These are phyloP conservation scores for Cornus kousa DNA, from an alignment of 148 eudicot genomes.

Conservation along the genomic window DNA sequence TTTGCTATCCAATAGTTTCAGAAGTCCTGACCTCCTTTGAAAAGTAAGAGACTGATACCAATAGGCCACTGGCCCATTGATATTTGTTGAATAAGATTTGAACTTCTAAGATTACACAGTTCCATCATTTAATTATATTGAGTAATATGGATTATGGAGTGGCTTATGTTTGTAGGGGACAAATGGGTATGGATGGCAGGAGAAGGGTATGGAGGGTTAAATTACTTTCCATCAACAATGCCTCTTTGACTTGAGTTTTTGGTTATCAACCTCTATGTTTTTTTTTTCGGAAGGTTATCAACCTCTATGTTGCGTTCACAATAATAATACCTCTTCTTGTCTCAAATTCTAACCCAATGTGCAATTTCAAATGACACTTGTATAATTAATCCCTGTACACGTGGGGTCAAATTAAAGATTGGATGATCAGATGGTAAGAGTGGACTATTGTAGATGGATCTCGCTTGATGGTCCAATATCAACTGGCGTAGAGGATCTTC, in stretches of 20 bases:
- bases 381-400: background rate
- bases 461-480: too few relatives aligned
- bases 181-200: constrained; percentile 42
- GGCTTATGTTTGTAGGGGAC: constrained; percentile 40
- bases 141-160: background rate
- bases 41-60: too few relatives aligned
- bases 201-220: constrained; percentile 43
- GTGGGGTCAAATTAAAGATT: background rate
- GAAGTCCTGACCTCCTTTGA: too few relatives aligned
- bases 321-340: background rate
- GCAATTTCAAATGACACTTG: background rate
- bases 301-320: background rate
- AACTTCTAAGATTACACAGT: background rate
- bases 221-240: constrained; percentile 42
- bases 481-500: too few relatives aligned
- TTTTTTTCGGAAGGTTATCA: too few relatives aligned
- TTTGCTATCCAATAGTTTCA: background rate
- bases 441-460: too few relatives aligned
- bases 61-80: too few relatives aligned
- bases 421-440: too few relatives aligned
- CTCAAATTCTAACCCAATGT: background rate
- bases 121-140: background rate
- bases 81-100: background rate
- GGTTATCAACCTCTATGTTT: too few relatives aligned
- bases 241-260: constrained; percentile 25